phyloP scores from a whole-genome alignment of 345 rosid species.

The Limnanthes douglasii region DNA sequence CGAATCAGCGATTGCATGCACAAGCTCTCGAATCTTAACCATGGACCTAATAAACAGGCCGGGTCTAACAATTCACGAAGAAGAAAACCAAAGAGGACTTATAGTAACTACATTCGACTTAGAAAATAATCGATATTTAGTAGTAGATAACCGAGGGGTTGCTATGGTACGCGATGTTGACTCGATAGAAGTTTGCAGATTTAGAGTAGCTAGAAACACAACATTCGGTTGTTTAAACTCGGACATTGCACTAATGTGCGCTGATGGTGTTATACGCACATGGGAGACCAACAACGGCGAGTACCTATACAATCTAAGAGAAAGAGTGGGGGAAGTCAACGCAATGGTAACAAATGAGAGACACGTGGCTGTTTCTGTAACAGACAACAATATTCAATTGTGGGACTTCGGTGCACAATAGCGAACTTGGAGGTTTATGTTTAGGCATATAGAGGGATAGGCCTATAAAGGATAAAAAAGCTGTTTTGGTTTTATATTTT shows the following conservation, averaged over 20 bases:
- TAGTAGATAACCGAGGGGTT: constrained; percentile 32
- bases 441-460: too few relatives aligned
- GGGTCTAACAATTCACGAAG: constrained; percentile 13
- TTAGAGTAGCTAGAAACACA: constrained; percentile 18
- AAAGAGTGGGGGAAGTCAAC: constrained; percentile 36
- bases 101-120: constrained; percentile 37
- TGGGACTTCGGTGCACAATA: constrained; percentile 81
- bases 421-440: too few relatives aligned
- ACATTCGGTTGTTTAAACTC: constrained; percentile 56
- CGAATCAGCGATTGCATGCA: constrained; percentile 62
- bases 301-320: constrained; percentile 27
- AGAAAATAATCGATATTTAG: constrained; percentile 26
- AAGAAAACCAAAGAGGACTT: constrained; percentile 21
- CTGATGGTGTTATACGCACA: constrained; percentile 41
- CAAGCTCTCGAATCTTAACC: constrained; percentile 26
- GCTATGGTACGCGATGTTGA: constrained; percentile 45
- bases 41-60: constrained; percentile 48
- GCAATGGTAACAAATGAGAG: constrained; percentile 54
- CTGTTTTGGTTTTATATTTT: too few relatives aligned
- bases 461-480: too few relatives aligned
- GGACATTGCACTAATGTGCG: constrained; percentile 52
- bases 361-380: constrained; percentile 54
- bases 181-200: constrained; percentile 33
- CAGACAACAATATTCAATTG: constrained; percentile 34
- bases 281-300: constrained; percentile 42